Evolutionary conservation across 805 yeast genomes (phyloP).

Genomic region (Spathaspora sp.): DNA sequence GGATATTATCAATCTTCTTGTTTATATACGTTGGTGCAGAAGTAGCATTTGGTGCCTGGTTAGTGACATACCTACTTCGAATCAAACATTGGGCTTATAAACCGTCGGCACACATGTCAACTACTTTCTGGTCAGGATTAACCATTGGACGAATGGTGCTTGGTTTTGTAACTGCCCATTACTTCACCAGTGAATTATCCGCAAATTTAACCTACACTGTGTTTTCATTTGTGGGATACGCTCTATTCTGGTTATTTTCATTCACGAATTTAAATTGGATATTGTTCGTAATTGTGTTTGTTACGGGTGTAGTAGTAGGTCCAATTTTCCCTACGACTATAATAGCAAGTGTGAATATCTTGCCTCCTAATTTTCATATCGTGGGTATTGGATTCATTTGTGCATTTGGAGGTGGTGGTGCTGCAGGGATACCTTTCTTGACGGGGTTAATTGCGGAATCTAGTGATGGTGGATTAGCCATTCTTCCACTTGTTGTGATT

Average conservation of each 20-base stretch:
- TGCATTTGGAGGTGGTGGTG: slow-evolving; percentile 80
- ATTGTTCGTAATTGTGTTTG: slow-evolving; percentile 32
- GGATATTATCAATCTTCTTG: slow-evolving; percentile 38
- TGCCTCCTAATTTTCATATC: slow-evolving; percentile 60
- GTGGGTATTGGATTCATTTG: slow-evolving; percentile 71
- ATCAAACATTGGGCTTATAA: slow-evolving; percentile 34
- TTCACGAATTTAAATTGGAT: slow-evolving; percentile 26
- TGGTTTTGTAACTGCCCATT: slow-evolving; percentile 52
- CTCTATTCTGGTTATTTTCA: slow-evolving; percentile 22
- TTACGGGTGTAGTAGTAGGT: slow-evolving; percentile 49
- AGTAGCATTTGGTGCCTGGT: slow-evolving; percentile 51
- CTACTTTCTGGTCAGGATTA: slow-evolving; percentile 49
- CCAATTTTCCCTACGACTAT: slow-evolving; percentile 67
- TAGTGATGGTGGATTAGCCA: slow-evolving; percentile 27
- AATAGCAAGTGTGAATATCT: slow-evolving; percentile 54
- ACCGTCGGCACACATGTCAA: slow-evolving; percentile 44
- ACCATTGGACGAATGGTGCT: slow-evolving; percentile 45
- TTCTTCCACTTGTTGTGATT: slow-evolving; percentile 29
- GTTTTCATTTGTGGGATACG: slow-evolving; percentile 25
- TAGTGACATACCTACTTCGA: slow-evolving; percentile 44
- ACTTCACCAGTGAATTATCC: slow-evolving; percentile 43
- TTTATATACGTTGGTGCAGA: slow-evolving; percentile 53
- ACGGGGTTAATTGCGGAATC: slow-evolving; percentile 49
- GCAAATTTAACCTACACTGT: slow-evolving; percentile 41
- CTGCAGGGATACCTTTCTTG: slow-evolving; percentile 68